Conservation (phyloP, 2,329 filamentous ascomycete species). For the Sarocladium oryzae region DNA sequence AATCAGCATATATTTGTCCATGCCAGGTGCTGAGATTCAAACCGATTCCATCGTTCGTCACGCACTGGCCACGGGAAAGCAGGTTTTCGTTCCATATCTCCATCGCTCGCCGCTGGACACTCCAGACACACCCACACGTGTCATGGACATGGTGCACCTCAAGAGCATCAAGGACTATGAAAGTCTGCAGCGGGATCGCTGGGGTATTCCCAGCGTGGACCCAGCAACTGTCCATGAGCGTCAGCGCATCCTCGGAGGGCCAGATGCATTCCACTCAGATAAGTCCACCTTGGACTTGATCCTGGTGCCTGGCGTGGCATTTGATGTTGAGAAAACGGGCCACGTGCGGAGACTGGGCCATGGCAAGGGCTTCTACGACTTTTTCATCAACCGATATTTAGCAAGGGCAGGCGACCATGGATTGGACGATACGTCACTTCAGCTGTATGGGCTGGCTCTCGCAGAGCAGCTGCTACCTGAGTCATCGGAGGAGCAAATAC, state of each 20-base stretch:
- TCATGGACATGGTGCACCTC: slow-evolving; percentile 95
- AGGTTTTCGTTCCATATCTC: slow-evolving; percentile 88
- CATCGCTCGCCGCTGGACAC: slow-evolving; percentile 50
- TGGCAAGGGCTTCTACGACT: slow-evolving; percentile 96
- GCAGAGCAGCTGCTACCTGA: slow-evolving; percentile 71
- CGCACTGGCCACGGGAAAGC: slow-evolving; percentile 70
- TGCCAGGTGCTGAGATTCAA: slow-evolving; percentile 82
- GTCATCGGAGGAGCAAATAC: slow-evolving; percentile 56
- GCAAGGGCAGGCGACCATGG: slow-evolving; percentile 33
- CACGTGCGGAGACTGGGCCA: slow-evolving; percentile 75
- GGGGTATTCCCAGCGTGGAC: slow-evolving; percentile 89
- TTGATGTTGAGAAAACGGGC: slow-evolving; percentile 56
- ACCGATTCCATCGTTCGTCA: slow-evolving; percentile 77
- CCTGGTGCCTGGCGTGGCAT: slow-evolving; percentile 87
- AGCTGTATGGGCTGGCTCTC: slow-evolving; percentile 72
- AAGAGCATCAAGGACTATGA: slow-evolving; percentile 70
- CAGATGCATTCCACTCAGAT: slow-evolving; percentile 36
- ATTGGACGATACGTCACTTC: slow-evolving; percentile 31
- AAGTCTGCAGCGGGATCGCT: slow-evolving; percentile 68
- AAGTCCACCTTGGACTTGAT: slow-evolving; percentile 68
- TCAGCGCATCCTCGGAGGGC: slow-evolving; percentile 66
- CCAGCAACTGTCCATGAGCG: slow-evolving; percentile 57
- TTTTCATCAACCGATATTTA: slow-evolving; percentile 72
- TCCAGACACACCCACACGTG: slow-evolving; percentile 48
- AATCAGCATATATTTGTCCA: slow-evolving; percentile 86